Percentiles rank a stretch among this genome's conserved stretches.
Conservation (phyloP, 2,329 filamentous ascomycete species). For the Calonectria hongkongensis region DNA sequence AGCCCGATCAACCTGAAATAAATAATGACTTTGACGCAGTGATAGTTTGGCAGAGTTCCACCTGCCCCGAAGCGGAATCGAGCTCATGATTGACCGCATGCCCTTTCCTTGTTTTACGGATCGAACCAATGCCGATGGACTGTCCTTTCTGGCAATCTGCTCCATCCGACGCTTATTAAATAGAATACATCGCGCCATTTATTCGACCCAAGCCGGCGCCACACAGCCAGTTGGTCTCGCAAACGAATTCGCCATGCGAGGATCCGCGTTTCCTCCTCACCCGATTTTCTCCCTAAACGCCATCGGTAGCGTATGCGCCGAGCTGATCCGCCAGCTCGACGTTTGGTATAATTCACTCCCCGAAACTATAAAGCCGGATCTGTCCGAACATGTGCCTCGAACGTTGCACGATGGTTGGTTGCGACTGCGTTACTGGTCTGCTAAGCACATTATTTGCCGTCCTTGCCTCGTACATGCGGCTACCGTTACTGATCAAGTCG, state of each 20-base stretch:
- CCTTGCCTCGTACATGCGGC: conserved; percentile 9
- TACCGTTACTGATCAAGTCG: conserved; percentile 3
- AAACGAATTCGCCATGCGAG: neutral
- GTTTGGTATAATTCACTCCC: conserved; percentile 20
- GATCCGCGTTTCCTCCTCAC: neutral
- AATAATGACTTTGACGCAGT: conserved; percentile 13
- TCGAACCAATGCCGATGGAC: conserved; percentile 39
- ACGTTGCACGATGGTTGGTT: conserved; percentile 19
- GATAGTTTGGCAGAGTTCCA: conserved; percentile 53
- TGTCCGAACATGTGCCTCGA: conserved; percentile 8
- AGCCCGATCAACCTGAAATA: no score
- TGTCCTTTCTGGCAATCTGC: conserved; percentile 36
- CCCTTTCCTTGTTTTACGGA: conserved; percentile 50
- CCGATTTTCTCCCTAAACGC: conserved; percentile 1
- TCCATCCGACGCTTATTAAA: conserved; percentile 14
- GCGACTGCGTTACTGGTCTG: conserved; percentile 24
- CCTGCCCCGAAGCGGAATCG: conserved; percentile 52
- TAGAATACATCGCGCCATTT: conserved; percentile 19
- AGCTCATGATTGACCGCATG: conserved; percentile 52
- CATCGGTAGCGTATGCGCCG: conserved; percentile 1
- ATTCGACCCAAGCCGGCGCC: neutral
- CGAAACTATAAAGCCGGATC: conserved; percentile 6
- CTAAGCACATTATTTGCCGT: conserved; percentile 16
- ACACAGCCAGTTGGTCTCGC: neutral
- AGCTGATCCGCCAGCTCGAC: conserved; percentile 8